Evolutionary conservation across 352 stramenopile genomes (phyloP).

Genomic region (Phytopythium kandeliae): DNA sequence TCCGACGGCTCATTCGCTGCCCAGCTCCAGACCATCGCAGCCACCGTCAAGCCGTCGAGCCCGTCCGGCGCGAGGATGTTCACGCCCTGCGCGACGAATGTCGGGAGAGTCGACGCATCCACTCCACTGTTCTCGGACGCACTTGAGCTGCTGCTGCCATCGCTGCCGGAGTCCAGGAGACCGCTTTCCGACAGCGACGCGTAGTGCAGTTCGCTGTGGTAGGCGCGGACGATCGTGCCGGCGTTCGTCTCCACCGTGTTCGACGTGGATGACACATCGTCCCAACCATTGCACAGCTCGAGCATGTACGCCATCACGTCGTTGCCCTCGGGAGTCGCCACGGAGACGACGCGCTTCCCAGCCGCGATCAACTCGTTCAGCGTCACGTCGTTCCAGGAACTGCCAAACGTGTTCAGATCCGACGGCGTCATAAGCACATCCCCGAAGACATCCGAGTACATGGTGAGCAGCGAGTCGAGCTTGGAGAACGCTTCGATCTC

Average conservation of each 20-base stretch:
- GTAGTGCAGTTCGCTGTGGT: conserved; percentile 45
- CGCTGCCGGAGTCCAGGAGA: conserved; percentile 12
- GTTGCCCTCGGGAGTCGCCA: conserved; percentile 37
- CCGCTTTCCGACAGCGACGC: conserved; percentile 34
- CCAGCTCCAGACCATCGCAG: conserved; percentile 62
- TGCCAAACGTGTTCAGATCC: conserved; percentile 27
- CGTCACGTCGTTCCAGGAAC: conserved; percentile 42
- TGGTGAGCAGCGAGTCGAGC: conserved; percentile 30
- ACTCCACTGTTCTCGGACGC: conserved; percentile 19
- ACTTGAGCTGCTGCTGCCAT: conserved; percentile 14
- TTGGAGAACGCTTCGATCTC: conserved; percentile 41
- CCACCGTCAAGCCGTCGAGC: conserved; percentile 40
- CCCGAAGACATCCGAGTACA: conserved; percentile 44
- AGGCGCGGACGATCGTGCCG: conserved; percentile 41
- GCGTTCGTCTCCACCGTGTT: conserved; percentile 21
- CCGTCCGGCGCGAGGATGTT: conserved; percentile 55
- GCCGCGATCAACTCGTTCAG: conserved; percentile 34
- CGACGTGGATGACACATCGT: conserved; percentile 25
- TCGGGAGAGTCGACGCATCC: conserved; percentile 28
- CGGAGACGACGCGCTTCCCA: conserved; percentile 49
- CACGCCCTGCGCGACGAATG: conserved; percentile 46
- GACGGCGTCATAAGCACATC: conserved; percentile 43
- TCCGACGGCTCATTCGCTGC: conserved; percentile 37
- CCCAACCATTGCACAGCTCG: conserved; percentile 37
- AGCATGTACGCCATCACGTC: conserved; percentile 54